Evolutionary conservation across 768 basidiomycete genomes (phyloP), one percentile per base, ranked within the genome.

Genomic region (Zangia roseola): DNA sequence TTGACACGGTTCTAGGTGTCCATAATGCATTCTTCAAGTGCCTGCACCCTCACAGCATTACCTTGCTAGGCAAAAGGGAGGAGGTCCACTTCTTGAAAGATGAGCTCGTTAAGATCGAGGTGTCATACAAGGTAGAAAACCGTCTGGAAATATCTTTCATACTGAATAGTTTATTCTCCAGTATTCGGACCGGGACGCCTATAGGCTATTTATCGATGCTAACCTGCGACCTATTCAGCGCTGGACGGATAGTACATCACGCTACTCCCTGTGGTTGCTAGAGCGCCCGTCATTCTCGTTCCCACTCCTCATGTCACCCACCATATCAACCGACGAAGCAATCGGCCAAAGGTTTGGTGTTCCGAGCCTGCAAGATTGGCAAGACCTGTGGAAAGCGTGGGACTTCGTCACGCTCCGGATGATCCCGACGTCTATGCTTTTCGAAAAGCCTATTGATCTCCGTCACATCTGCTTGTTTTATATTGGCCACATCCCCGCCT

Each of bases 401-500:
- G 93, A 97, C 64, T 82, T 76, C 39, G 73, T 94, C 40, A 91
- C 89, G 12, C 73, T 81, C 49, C 77, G 77, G 40, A 95, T 97
- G 93, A 92, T 97, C 46, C 86, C 93, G 0, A 72, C 78, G 17
- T 79, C 83, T 23, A 89, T 97, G 87, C 74, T 95, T 21, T 85
- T 84, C 64, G 75, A 89, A 63, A 95, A 91, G 64, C 94, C 95
- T 4, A 97, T 98, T 52, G 86, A 97, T 61, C 73, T 98, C 39
- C 79, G 97, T 25, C 94, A 98, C 67, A 93, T 95, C 48, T 95
- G 93, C 61, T 76, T 98, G n/a, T 99, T 99, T 71, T 97, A 97
- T 68, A 62, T 91, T 12, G 95, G 95, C 0, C 97, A 98, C 64
- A 92, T 97, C 39, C 92, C 92, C 2, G 78, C 90, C 17, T 97